Evolutionary conservation across 2,329 filamentous ascomycete genomes (phyloP).

Genomic region (Metarhizium sp.): DNA sequence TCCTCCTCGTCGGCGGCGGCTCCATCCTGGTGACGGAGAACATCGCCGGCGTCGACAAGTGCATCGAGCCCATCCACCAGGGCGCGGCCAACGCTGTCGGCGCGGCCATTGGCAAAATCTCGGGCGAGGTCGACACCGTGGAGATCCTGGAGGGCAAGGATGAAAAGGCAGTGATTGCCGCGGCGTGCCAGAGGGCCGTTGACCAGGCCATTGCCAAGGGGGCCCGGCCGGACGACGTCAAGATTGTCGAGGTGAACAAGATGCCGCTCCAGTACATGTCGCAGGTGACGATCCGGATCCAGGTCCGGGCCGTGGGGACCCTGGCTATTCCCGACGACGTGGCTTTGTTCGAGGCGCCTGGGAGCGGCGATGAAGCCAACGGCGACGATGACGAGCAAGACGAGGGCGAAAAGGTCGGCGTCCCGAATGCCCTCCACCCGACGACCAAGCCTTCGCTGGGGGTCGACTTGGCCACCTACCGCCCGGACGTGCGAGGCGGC

Average conservation of each 20-base stretch:
- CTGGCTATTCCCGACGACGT: slow-evolving; percentile 19
- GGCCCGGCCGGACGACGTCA: slow-evolving; percentile 22
- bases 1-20: slow-evolving; percentile 50
- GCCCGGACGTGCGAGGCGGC: slow-evolving; percentile 20
- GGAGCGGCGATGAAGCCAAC: background rate
- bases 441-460: slow-evolving; percentile 21
- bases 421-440: slow-evolving; percentile 18
- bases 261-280: slow-evolving; percentile 28
- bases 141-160: slow-evolving; percentile 31
- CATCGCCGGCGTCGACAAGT: slow-evolving; percentile 39
- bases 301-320: slow-evolving; percentile 24
- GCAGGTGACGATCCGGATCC: slow-evolving; percentile 24
- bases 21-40: slow-evolving; percentile 39
- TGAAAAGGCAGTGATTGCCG: slow-evolving; percentile 27
- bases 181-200: slow-evolving; percentile 26
- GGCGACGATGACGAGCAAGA: slow-evolving; percentile 13
- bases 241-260: slow-evolving; percentile 36
- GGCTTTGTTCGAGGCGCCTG: slow-evolving; percentile 9
- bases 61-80: slow-evolving; percentile 40
- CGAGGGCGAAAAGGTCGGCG: slow-evolving; percentile 17
- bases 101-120: slow-evolving; percentile 47
- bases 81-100: slow-evolving; percentile 52
- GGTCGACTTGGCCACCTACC: slow-evolving; percentile 20
- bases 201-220: slow-evolving; percentile 21
- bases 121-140: slow-evolving; percentile 43